Conservation (phyloP, 2,329 filamentous ascomycete genomes). For the Hypomyces rosellus region DNA sequence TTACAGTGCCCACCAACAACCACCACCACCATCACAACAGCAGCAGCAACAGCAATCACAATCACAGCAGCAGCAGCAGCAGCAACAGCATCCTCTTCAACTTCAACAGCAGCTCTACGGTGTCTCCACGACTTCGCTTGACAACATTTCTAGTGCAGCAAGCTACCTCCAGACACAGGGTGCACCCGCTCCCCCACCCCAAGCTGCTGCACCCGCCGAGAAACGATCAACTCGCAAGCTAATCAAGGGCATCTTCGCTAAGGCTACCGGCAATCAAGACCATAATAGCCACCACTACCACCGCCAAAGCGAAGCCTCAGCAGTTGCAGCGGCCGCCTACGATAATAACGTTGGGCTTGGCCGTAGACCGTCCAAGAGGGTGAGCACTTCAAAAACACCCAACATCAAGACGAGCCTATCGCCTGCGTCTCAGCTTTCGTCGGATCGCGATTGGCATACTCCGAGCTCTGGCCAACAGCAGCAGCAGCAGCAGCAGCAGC, state of each 20-base stretch:
- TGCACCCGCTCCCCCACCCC: conserved; percentile 29
- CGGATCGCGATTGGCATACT: conserved; percentile 18
- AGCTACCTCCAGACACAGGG: conserved; percentile 18
- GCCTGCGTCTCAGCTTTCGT: conserved; percentile 12
- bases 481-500: not conserved
- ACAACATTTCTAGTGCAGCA: conserved; percentile 17
- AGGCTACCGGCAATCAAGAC: conserved; percentile 18
- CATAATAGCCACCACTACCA: conserved; percentile 19
- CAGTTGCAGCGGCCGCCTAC: conserved; percentile 32
- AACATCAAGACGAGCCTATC: conserved; percentile 37
- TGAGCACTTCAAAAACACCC: conserved; percentile 38
- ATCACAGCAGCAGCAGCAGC: conserved; percentile 25
- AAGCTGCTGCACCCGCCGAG: conserved; percentile 27
- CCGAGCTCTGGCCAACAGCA: conserved; percentile 13
- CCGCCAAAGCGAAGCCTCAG: conserved; percentile 17
- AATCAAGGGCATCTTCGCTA: conserved; percentile 48
- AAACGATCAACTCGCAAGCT: conserved; percentile 48
- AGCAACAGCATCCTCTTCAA: conserved; percentile 22
- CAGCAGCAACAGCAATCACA: conserved; percentile 25
- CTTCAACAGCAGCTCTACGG: conserved; percentile 27
- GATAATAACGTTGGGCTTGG: conserved; percentile 43
- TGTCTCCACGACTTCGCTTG: conserved; percentile 20
- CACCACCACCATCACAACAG: conserved; percentile 22
- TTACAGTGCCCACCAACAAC: conserved; percentile 31
- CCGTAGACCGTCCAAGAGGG: conserved; percentile 52